Evolutionary conservation across 345 rosid genomes (phyloP), one percentile per base, ranked within the genome.

Genomic region (Linum usitatissimum): DNA sequence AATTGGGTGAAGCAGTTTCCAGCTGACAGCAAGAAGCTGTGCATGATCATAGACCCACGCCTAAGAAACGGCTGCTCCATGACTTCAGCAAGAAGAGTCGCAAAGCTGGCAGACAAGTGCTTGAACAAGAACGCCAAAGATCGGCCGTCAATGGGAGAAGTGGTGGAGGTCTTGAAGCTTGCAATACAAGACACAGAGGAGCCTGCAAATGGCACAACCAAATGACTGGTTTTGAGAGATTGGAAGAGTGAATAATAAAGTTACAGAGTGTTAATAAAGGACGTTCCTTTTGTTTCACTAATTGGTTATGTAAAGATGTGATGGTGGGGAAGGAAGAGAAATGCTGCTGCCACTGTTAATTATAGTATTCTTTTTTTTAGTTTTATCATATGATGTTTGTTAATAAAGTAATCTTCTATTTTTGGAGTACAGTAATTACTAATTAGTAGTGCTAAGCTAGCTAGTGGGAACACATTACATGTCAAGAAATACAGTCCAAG

Each of bases 1-100:
- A 90, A 93, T 13, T 93, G 97, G 99, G 96, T 93, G 57, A 93
- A 89, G 76, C 76, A 73, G 53, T 86, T 68, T 76, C 99, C 94
- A 55, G 77, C 71, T 0, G 81, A 85, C 61, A 60, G 94, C 73
- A 84, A 80, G 62, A 74, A 57, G 54, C 87, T 90, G 74, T 76
- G 73, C 76, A 84, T 83, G 88, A 84, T 93, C 30, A 75, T 93
- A 10, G 99, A 93, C 68, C 90, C 91, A 0, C 73, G 77, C 31
- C 80, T 93, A n/a, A 42, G 83, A 64, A 82, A 80, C 67, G 78
- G 73, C 9, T 87, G 73, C 70, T 72, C 83, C 0, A 21, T 78
- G 42, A 9, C 31, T 36, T 76, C 79, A 64, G 90, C 91, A 5
- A 78, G 68, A 61, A 81, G 57, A 45, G 65, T 90, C 55, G 82